Conservation (phyloP, 192 early-diverging fungal genomes). For the Coemansia pectinata region DNA sequence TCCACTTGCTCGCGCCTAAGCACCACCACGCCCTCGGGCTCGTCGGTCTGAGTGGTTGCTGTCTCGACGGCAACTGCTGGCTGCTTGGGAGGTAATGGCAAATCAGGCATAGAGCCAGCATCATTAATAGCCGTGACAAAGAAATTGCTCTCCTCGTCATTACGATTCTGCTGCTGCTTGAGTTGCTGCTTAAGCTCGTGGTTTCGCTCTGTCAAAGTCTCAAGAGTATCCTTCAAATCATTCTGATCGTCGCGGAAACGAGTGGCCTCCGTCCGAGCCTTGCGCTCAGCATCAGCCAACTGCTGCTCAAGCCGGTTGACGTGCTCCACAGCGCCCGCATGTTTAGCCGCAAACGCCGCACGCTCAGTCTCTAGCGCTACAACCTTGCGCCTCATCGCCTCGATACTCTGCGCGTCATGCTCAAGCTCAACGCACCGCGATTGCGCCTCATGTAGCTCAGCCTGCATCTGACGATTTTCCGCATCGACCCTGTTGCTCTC, state of each 20-base stretch:
- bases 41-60: neutral
- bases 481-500: conserved; percentile 13
- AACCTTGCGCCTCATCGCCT: neutral
- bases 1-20: conserved; percentile 23
- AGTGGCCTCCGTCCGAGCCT: neutral
- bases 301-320: conserved; percentile 5
- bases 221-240: conserved; percentile 16
- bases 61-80: neutral
- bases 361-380: neutral
- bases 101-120: neutral
- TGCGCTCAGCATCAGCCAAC: conserved; percentile 2
- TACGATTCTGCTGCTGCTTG: conserved; percentile 1
- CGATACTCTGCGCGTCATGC: neutral
- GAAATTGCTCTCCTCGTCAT: conserved; percentile 22
- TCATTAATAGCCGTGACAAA: conserved; percentile 30
- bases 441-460: conserved; percentile 11
- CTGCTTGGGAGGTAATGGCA: neutral
- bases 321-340: conserved; percentile 1
- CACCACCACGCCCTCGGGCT: neutral
- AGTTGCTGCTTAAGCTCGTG: conserved; percentile 22
- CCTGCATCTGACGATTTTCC: conserved; percentile 28
- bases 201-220: conserved; percentile 33
- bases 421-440: neutral
- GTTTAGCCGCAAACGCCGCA: conserved; percentile 2
- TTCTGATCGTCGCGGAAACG: neutral